A percentile compares a stretch with the other conserved stretches of the same genome.
These are phyloP conservation scores for Dorcoceras hygrometricum DNA, from an alignment of 257 asterid species.

Conservation along the genomic window DNA sequence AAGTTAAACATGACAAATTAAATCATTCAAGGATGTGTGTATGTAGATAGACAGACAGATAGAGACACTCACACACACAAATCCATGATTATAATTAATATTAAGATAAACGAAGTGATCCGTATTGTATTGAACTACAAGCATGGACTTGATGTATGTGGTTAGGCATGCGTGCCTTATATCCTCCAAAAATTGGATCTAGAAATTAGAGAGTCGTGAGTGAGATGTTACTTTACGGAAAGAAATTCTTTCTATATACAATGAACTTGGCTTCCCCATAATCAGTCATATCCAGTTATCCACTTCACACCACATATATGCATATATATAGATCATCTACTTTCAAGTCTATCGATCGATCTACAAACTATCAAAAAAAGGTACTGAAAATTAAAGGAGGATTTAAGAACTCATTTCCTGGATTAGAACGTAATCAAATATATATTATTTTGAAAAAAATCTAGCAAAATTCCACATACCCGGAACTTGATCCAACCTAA, in stretches of 20 bases:
- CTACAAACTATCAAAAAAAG: neutral
- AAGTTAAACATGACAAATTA: constrained; percentile 9
- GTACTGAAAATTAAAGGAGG: neutral
- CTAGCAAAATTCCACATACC: too few species aligned
- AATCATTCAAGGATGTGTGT: neutral
- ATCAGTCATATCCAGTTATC: too few species aligned
- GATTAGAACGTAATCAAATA: neutral
- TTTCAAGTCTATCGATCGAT: neutral
- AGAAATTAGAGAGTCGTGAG: constrained; percentile 26
- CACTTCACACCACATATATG: neutral
- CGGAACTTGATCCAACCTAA: neutral
- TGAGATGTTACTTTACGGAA: constrained; percentile 60
- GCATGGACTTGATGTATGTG: too few species aligned
- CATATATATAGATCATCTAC: too few species aligned
- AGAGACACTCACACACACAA: too few species aligned
- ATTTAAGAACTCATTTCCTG: neutral
- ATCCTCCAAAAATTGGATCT: constrained; percentile 19
- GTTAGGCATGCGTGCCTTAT: neutral
- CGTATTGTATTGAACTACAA: too few species aligned
- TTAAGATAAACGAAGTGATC: neutral
- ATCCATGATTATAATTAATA: too few species aligned
- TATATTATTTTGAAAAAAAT: neutral
- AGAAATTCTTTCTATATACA: constrained; percentile 41
- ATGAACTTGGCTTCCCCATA: constrained; percentile 45
- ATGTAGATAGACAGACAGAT: neutral